These are phyloP conservation scores for Kurtzmaniella quercitrusa DNA, from an alignment of 1,139 yeast species.

Conservation along the genomic window DNA sequence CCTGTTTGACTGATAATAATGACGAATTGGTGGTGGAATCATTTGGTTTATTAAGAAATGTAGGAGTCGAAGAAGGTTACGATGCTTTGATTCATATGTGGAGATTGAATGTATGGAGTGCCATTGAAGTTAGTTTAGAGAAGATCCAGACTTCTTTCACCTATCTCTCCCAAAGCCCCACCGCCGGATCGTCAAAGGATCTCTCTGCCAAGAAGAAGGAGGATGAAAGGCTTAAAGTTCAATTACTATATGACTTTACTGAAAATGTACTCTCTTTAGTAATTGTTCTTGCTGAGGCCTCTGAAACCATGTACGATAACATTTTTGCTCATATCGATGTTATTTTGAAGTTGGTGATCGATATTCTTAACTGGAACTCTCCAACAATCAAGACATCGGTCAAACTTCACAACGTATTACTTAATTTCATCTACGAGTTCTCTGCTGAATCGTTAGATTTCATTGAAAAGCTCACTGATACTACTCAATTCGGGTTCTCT, in stretches of 20 bases:
- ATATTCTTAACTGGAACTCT: conserved; percentile 33
- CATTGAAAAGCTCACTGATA: conserved; percentile 20
- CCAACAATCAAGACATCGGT: conserved; percentile 31
- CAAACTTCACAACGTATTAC: conserved; percentile 46
- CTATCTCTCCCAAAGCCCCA: conserved; percentile 26
- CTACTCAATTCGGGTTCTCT: conserved; percentile 19
- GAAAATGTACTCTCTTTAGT: conserved; percentile 73
- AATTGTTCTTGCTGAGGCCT: conserved; percentile 62
- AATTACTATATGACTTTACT: conserved; percentile 56
- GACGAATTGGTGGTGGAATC: conserved; percentile 77
- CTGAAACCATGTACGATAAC: conserved; percentile 55
- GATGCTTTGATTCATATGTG: conserved; percentile 71
- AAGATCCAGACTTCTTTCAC: conserved; percentile 49
- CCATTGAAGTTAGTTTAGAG: conserved; percentile 46
- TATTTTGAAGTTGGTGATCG: conserved; percentile 39
- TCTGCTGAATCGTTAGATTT: conserved; percentile 62
- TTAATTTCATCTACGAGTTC: conserved; percentile 65
- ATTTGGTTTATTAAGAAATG: conserved; percentile 73
- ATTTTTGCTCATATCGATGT: conserved; percentile 30
- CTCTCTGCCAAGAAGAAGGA: conserved; percentile 14
- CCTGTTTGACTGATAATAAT: conserved; percentile 60
- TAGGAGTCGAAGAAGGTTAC: conserved; percentile 86
- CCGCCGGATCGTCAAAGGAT: neutral
- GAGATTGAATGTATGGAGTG: conserved; percentile 73
- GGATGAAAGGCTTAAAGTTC: conserved; percentile 39